Percentiles rank a stretch among this genome's conserved stretches.
Conservation (phyloP, 2,329 filamentous ascomycete species). For the Ceratocystis cacaofunesta region DNA sequence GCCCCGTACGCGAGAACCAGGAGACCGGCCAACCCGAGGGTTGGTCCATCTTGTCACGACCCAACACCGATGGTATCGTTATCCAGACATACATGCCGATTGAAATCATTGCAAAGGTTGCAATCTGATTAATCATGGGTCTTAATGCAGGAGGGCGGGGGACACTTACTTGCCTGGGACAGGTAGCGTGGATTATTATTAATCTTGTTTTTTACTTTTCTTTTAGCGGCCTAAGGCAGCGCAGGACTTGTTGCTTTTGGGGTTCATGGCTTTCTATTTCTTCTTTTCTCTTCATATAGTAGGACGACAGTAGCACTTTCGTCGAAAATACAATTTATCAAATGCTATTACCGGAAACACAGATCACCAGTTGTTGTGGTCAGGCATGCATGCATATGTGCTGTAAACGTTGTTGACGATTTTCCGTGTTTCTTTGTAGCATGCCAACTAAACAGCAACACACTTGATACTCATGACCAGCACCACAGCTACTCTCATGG, state of each 20-base stretch:
- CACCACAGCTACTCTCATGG: neutral
- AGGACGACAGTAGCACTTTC: neutral
- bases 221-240: conserved; percentile 1
- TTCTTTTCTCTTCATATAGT: neutral
- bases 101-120: conserved; percentile 12
- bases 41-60: conserved; percentile 5
- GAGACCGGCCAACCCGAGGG: neutral
- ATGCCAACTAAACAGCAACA: neutral
- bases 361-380: neutral
- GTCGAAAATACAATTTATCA: neutral
- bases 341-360: neutral
- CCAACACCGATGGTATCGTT: neutral
- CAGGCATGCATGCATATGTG: neutral
- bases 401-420: neutral
- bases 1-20: neutral
- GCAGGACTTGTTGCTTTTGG: neutral
- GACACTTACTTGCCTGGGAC: neutral
- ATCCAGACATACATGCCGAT: conserved; percentile 6
- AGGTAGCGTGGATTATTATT: neutral
- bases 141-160: neutral
- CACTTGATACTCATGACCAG: neutral
- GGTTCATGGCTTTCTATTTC: neutral
- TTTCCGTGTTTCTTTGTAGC: neutral
- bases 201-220: neutral
- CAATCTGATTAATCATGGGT: neutral